Evolutionary conservation across 257 asterid species (phyloP), one percentile per base, ranked within the genome.

Genomic region (Marsdenia floribunda): DNA sequence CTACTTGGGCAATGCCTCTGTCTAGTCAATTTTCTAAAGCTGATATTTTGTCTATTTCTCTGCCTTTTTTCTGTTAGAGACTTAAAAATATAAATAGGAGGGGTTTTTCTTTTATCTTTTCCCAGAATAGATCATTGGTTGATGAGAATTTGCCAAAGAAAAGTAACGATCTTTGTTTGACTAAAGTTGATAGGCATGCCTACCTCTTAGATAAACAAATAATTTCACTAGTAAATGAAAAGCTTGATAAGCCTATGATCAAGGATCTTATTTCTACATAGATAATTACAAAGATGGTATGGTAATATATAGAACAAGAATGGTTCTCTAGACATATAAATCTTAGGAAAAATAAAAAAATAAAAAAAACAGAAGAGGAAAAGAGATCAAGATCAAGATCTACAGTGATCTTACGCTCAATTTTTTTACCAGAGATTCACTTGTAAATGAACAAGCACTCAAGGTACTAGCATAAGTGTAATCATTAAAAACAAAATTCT

Each of bases 161-260:
- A 44, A 65, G 47, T 71, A 49, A 14, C 16, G 82, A 84, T 82
- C 77, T 76, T 82, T 68, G 72, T 81, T 82, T 82, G 88, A 79
- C 80, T 42, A 75, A 79, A 44, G 53, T 82, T 7, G 88, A 86
- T 84, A 71, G 83, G 77, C 71, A 79, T 84, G 87, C 80, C 78
- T 14, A 66, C 83, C 77, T 55, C 9, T 72, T 42, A 14, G 87
- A n/a, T 75, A 66, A 68, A 75, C 90, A 85, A 79, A 75, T 81
- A 87, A 88, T 77, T 77, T 81, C 68, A 72, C 47, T 22, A 84
- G 87, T 83, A 72, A 67, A 82, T 44, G 47, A 70, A 86, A 86
- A 84, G 88, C 52, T 19, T 73, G 85, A 78, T 90, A 86, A 75
- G 82, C 81, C 88, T 78, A 46, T 37, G 76, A 73, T 73, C 77